Evolutionary conservation across 257 asterid genomes (phyloP), one percentile per base, ranked within the genome.

Genomic region (Ophiorrhiza pumila): DNA sequence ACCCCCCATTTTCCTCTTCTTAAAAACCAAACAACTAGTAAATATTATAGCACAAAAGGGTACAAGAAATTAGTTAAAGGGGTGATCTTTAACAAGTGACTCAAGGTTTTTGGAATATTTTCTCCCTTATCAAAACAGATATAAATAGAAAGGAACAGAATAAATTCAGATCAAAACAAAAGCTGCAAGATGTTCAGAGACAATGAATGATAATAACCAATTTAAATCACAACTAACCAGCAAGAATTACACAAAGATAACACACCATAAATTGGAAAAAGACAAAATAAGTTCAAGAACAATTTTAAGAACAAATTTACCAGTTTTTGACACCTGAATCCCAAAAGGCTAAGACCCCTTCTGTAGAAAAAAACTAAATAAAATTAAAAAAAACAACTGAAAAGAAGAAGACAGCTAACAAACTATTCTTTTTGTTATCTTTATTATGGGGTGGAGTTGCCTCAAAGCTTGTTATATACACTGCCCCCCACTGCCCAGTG

Each of bases 141-240:
- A 59, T 47, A 61, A 49, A 61, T 32, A 49, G 52, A 69, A 78
- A 68, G 76, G 65, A 68, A 65, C 32, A 80, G 72, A 80, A 80
- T 20, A 83, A 75, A 78, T 71, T 64, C 86, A 80, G 86, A 85
- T 82, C 85, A 85, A 25, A 82, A 43, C 65, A 77, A 77, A n/a
- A 80, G 67, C 57, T 14, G 52, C 23, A 68, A 68, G 34, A 71
- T 57, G 52, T 43, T 62, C 27, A 53, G 57, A 72, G 59, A 76
- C 31, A 65, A 65, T 55, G 59, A 74, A 76, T 69, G 39, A 73
- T 34, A 53, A 55, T 60, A 25, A 71, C 57, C 74, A 77, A 65
- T 72, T 60, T 71, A 46, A 56, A 76, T 43, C 75, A n/a, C 79
- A 65, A 74, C 70, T 77, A 77, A 78, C 80, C 83, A 80, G 78